A percentile compares a stretch with the other conserved stretches of the same genome.
Conservation (phyloP, 352 stramenopile species). For the Thalassiosira hispida region DNA sequence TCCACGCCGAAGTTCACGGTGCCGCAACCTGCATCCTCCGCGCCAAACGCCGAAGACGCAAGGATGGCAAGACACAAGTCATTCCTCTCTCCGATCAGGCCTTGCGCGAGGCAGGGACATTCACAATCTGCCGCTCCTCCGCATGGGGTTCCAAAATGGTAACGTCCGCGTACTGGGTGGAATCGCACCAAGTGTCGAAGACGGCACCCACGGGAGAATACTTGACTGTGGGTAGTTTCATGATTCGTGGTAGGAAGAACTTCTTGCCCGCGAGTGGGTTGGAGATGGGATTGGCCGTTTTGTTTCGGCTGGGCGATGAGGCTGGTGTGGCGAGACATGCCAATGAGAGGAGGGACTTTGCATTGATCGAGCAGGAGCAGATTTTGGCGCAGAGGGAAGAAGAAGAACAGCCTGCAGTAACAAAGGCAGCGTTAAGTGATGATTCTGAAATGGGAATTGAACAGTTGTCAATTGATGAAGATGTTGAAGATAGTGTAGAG, state of each 20-base stretch:
- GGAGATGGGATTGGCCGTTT: conserved; percentile 80
- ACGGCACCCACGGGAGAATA: conserved; percentile 96
- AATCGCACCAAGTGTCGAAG: conserved; percentile 97
- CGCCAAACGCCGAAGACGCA: conserved; percentile 73
- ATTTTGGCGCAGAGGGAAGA: conserved; percentile 21
- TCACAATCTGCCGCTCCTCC: conserved; percentile 94
- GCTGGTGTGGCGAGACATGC: conserved; percentile 72
- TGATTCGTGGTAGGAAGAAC: conserved; percentile 88
- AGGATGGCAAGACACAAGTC: conserved; percentile 66
- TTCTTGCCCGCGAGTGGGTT: conserved; percentile 73
- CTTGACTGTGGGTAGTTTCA: conserved; percentile 96
- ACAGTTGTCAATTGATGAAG: conserved; percentile 10
- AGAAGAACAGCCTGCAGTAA: conserved; percentile 6
- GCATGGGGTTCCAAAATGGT: conserved; percentile 97
- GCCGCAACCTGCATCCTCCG: conserved; percentile 87
- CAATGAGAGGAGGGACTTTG: conserved; percentile 82
- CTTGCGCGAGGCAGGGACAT: conserved; percentile 94
- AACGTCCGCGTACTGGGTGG: conserved; percentile 96
- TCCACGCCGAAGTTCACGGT: conserved; percentile 97
- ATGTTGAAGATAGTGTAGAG: conserved; percentile 12
- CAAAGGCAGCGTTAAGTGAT: conserved; percentile 7
- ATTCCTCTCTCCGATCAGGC: conserved; percentile 86
- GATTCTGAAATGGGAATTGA: not conserved
- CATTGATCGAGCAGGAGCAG: conserved; percentile 63
- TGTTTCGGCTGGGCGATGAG: conserved; percentile 83